Conservation (phyloP, 305 asterid species). For the Solanum hybrid region DNA sequence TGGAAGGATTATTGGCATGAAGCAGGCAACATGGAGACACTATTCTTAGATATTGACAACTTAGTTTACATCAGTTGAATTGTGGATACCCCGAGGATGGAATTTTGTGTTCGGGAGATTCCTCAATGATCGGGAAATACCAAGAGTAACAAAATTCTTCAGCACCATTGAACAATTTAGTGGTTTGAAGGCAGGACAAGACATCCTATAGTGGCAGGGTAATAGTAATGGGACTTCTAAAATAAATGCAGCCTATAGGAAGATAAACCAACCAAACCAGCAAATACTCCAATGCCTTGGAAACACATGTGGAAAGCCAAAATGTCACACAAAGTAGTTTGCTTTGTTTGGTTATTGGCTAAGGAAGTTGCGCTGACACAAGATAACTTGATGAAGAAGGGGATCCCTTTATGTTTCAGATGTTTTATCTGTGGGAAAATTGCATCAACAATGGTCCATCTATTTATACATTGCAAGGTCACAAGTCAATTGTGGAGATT, state of each 20-base stretch:
- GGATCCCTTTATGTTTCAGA: background rate
- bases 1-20: background rate
- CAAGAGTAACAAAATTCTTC: background rate
- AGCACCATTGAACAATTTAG: background rate
- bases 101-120: background rate
- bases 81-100: background rate
- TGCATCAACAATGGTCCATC: background rate
- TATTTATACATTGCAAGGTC: too few species aligned
- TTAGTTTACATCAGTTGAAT: background rate
- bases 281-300: background rate
- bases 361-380: background rate
- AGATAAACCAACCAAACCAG: background rate
- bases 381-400: background rate
- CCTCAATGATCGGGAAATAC: background rate
- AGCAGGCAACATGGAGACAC: background rate
- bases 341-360: background rate
- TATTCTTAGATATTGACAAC: background rate
- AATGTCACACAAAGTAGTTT: background rate
- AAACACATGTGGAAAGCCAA: background rate
- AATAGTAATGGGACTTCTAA: background rate
- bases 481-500: too few species aligned
- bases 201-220: too few species aligned
- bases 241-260: background rate
- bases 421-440: background rate
- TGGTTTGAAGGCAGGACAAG: background rate